Evolutionary conservation across 2,329 filamentous ascomycete genomes (phyloP).

Genomic region (Sclerotinia borealis): DNA sequence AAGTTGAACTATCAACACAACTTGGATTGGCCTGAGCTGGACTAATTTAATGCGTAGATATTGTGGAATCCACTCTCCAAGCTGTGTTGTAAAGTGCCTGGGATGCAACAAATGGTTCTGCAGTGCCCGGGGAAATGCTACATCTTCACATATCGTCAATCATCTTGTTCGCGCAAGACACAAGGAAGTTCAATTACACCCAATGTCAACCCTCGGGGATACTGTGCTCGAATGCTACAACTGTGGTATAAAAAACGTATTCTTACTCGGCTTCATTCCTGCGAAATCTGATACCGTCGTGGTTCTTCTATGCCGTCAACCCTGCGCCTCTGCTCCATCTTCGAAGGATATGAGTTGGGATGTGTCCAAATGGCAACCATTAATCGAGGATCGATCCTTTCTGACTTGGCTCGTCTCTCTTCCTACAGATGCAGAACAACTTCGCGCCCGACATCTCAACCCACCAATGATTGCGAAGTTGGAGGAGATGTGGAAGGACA

Average conservation of each 20-base stretch:
- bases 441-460: constrained; percentile 86
- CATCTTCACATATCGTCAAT: constrained; percentile 96
- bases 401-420: constrained; percentile 85
- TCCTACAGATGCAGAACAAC: constrained; percentile 89
- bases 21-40: not conserved
- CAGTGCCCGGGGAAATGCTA: constrained; percentile 92
- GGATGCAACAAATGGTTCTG: constrained; percentile 98
- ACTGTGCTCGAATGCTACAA: constrained; percentile 98
- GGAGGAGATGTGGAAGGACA: constrained; percentile 98
- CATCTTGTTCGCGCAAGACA: constrained; percentile 94
- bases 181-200: constrained; percentile 97
- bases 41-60: constrained; percentile 52
- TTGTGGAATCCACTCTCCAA: constrained; percentile 94
- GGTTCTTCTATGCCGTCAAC: constrained; percentile 91
- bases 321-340: constrained; percentile 88
- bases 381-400: constrained; percentile 96
- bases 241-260: constrained; percentile 98
- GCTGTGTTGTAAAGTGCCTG: constrained; percentile 93
- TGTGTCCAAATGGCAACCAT: constrained; percentile 91
- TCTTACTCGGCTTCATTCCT: constrained; percentile 93
- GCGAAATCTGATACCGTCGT: constrained; percentile 98
- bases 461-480: constrained; percentile 93
- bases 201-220: constrained; percentile 85
- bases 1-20: constrained; percentile 39
- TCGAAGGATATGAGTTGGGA: constrained; percentile 99